A percentile compares a stretch with the other conserved stretches of the same genome.
phyloP scores from a whole-genome alignment of 192 early-diverging fungal species.

The Coemansia sp. region DNA sequence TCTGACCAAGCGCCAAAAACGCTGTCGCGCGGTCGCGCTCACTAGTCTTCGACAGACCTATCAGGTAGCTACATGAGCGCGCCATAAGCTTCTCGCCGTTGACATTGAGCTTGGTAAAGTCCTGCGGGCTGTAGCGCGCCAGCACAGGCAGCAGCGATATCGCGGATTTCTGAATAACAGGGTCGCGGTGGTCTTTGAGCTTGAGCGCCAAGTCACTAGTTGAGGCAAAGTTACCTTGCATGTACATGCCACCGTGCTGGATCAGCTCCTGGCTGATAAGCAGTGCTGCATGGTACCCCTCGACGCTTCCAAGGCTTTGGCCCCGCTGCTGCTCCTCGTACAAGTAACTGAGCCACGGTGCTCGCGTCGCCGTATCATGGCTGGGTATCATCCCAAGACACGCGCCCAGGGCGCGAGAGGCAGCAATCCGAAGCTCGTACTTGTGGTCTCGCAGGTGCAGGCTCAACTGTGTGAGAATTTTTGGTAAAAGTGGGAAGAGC shows the following conservation, averaged over 20 bases:
- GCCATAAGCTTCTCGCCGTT: slow-evolving; percentile 65
- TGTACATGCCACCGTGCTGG: slow-evolving; percentile 80
- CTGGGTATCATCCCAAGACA: slow-evolving; percentile 78
- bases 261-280: slow-evolving; percentile 80
- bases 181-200: slow-evolving; percentile 77
- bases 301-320: slow-evolving; percentile 69
- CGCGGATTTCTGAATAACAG: slow-evolving; percentile 76
- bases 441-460: slow-evolving; percentile 78
- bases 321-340: slow-evolving; percentile 82
- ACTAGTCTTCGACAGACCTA: slow-evolving; percentile 70
- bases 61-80: slow-evolving; percentile 73
- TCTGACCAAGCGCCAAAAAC: slow-evolving; percentile 81
- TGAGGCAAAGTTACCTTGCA: slow-evolving; percentile 73
- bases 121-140: slow-evolving; percentile 72
- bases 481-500: slow-evolving; percentile 79
- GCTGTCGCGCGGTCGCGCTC: slow-evolving; percentile 60
- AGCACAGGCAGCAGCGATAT: slow-evolving; percentile 81
- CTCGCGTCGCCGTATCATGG: slow-evolving; percentile 70
- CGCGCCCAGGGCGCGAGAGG: slow-evolving; percentile 78
- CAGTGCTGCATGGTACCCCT: slow-evolving; percentile 83
- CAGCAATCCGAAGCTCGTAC: slow-evolving; percentile 77
- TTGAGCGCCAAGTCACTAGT: slow-evolving; percentile 75
- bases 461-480: slow-evolving; percentile 88
- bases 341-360: slow-evolving; percentile 77
- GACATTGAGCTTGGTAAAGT: slow-evolving; percentile 59